Percentiles rank a stretch among this genome's conserved stretches.
Evolutionary conservation across 768 basidiomycete species (phyloP).

Genomic region (Panaeolus papilionaceus): DNA sequence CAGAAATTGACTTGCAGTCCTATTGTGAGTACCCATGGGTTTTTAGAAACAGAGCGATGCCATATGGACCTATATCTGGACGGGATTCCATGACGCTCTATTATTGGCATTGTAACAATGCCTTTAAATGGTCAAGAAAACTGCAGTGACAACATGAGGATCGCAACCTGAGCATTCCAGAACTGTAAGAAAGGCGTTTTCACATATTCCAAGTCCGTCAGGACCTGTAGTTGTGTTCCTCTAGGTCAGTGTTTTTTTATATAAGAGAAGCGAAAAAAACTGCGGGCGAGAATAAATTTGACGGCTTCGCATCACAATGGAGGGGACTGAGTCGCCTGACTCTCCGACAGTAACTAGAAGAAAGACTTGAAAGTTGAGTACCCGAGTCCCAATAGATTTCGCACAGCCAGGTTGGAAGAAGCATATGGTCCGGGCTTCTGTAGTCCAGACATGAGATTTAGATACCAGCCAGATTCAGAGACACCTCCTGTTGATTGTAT

Average conservation of each 20-base stretch:
- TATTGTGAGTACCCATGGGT: neutral
- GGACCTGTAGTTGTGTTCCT: neutral
- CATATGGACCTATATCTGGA: constrained; percentile 1
- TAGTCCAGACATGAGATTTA: neutral
- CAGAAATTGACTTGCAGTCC: neutral
- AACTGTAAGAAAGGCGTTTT: neutral
- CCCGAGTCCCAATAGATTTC: neutral
- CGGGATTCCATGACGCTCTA: neutral
- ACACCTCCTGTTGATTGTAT: neutral
- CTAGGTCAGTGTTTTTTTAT: too few species aligned
- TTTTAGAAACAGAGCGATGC: neutral
- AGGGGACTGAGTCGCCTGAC: too few species aligned
- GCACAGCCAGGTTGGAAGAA: neutral
- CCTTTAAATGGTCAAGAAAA: neutral
- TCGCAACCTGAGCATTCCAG: neutral
- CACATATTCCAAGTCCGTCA: neutral
- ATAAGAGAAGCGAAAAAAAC: too few species aligned
- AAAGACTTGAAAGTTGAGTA: too few species aligned
- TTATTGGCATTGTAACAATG: neutral
- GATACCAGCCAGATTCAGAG: neutral
- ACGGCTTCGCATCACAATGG: too few species aligned
- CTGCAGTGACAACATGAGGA: constrained; percentile 6
- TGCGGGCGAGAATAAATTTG: too few species aligned
- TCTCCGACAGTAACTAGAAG: too few species aligned
- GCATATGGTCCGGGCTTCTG: too few species aligned